Conservation (phyloP, 345 rosid genomes). For the Hevea brasiliensis region DNA sequence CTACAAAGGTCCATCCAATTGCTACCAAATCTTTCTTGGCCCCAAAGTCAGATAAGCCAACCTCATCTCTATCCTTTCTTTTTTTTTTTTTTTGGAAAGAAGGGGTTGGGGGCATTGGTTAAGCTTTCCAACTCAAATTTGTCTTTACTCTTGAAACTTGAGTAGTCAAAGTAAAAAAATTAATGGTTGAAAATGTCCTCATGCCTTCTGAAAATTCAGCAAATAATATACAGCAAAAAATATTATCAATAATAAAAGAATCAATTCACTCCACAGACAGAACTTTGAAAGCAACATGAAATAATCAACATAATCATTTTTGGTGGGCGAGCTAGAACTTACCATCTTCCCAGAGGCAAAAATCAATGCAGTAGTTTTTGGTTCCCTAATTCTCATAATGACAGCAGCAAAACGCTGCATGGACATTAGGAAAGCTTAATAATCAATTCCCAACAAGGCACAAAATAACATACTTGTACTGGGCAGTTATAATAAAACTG, state of each 20-base stretch:
- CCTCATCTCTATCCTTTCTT: background rate
- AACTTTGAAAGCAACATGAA: background rate
- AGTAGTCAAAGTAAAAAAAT: background rate
- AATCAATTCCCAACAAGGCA: background rate
- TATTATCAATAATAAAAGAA: too few species aligned
- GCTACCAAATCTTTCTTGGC: background rate
- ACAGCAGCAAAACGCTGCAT: slow-evolving; percentile 92
- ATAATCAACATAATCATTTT: background rate
- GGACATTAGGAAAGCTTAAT: slow-evolving; percentile 11
- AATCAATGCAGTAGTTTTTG: slow-evolving; percentile 86
- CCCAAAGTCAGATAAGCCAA: background rate
- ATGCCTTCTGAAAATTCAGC: background rate
- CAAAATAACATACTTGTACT: background rate
- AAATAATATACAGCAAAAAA: background rate
- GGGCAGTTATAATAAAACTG: background rate
- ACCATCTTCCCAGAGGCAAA: slow-evolving; percentile 99
- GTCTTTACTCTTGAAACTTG: background rate
- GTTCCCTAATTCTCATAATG: slow-evolving; percentile 92
- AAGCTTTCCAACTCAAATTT: too few species aligned
- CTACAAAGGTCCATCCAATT: too few species aligned
- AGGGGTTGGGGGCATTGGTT: background rate
- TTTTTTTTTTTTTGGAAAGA: background rate
- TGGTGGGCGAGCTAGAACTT: slow-evolving; percentile 32
- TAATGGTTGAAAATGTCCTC: background rate
- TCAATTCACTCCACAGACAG: too few species aligned